A percentile compares a stretch with the other conserved stretches of the same genome.
phyloP scores from a whole-genome alignment of 805 yeast species.

The Saccharomycopsis javanensis region DNA sequence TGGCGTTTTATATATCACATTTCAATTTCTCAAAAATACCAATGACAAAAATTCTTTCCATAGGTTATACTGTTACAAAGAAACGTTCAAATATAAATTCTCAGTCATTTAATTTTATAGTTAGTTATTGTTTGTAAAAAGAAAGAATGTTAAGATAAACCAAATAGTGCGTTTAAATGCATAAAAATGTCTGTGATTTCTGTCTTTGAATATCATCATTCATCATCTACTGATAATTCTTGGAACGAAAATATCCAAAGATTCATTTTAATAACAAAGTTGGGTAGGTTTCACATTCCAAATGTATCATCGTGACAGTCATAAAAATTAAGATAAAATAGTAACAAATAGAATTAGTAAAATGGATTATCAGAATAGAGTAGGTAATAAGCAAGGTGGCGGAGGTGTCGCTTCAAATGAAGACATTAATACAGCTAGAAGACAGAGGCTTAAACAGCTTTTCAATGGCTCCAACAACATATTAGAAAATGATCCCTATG shows the following conservation, averaged over 20 bases:
- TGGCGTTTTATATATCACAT: too few relatives aligned
- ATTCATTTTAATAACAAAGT: too few relatives aligned
- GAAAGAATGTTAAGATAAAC: too few relatives aligned
- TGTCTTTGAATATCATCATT: not conserved
- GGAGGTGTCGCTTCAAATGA: conserved; percentile 80
- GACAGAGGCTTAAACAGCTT: conserved; percentile 58
- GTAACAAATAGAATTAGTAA: not conserved
- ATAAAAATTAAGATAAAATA: not conserved
- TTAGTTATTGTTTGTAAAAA: too few relatives aligned
- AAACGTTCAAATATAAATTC: too few relatives aligned
- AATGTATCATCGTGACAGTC: too few relatives aligned
- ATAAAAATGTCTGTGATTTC: too few relatives aligned
- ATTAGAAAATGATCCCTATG: conserved; percentile 65
- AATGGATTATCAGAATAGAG: conserved; percentile 87
- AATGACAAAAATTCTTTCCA: too few relatives aligned
- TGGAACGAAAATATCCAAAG: not conserved
- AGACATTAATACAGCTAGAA: conserved; percentile 59
- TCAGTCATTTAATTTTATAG: too few relatives aligned
- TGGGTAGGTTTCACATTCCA: too few relatives aligned
- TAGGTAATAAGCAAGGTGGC: conserved; percentile 82
- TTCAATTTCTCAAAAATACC: too few relatives aligned
- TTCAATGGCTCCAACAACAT: conserved; percentile 30
- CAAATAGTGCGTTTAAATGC: not conserved
- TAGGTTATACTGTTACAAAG: too few relatives aligned
- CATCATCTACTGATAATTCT: not conserved